phyloP scores from a whole-genome alignment of 192 early-diverging fungal genomes.

The Coemansia sp. region DNA sequence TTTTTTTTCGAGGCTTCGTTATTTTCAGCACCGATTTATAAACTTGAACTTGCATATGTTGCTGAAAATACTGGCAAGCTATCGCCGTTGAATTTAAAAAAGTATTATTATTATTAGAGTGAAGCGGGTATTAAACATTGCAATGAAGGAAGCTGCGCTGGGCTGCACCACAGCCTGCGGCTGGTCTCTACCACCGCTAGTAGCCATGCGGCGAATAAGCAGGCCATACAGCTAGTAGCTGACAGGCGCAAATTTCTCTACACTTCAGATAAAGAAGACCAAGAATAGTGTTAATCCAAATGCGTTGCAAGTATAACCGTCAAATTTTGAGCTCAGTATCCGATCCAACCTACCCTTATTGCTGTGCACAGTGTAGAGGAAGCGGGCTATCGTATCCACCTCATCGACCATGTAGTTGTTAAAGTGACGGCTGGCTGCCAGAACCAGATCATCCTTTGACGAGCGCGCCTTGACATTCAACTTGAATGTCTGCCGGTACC shows the following conservation, averaged over 20 bases:
- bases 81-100: too few species aligned
- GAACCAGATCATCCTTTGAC: constrained; percentile 50
- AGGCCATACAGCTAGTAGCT: too few species aligned
- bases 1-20: not conserved
- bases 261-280: not conserved
- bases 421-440: constrained; percentile 46
- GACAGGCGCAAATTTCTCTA: not conserved
- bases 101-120: not conserved
- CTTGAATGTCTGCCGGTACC: constrained; percentile 52
- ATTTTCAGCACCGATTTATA: not conserved
- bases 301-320: not conserved
- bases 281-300: not conserved
- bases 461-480: constrained; percentile 54
- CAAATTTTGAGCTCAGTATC: not conserved
- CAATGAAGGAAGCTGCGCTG: too few species aligned
- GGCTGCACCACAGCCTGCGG: too few species aligned
- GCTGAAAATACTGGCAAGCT: not conserved
- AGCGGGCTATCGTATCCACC: constrained; percentile 54
- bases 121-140: not conserved
- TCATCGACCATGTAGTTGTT: constrained; percentile 44
- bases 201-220: too few species aligned
- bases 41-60: not conserved
- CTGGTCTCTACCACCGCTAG: too few species aligned
- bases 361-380: constrained; percentile 50
- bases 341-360: constrained; percentile 24